phyloP scores from a whole-genome alignment of 2,329 filamentous ascomycete species.

The Tolypocladium inflatum region DNA sequence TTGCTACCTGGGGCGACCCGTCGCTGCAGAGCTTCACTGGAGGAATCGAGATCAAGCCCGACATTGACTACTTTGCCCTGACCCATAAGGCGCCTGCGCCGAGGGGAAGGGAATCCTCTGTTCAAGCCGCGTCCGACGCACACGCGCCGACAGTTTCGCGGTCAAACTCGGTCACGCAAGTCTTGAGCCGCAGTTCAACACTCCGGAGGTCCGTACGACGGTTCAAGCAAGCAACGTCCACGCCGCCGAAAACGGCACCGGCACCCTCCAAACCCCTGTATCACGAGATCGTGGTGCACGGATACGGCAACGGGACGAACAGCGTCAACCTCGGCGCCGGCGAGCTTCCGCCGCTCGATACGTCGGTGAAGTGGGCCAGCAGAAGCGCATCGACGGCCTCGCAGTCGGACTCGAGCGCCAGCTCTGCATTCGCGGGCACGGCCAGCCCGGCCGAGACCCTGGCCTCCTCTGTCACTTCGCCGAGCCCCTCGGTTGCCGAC shows the following conservation, averaged over 20 bases:
- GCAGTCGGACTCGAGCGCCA: slow-evolving; percentile 11
- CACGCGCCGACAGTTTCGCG: slow-evolving; percentile 9
- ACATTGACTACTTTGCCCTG: slow-evolving; percentile 45
- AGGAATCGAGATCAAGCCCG: slow-evolving; percentile 39
- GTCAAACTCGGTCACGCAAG: slow-evolving; percentile 19
- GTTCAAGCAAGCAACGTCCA: slow-evolving; percentile 14
- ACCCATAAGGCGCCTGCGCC: slow-evolving; percentile 20
- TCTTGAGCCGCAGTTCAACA: slow-evolving; percentile 21
- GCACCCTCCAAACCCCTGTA: slow-evolving; percentile 17
- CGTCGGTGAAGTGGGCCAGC: slow-evolving; percentile 8
- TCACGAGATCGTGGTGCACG: slow-evolving; percentile 42
- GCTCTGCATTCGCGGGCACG: slow-evolving; percentile 16
- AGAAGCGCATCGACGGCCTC: slow-evolving; percentile 17
- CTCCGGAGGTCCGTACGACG: slow-evolving; percentile 23
- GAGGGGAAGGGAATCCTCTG: slow-evolving; percentile 5
- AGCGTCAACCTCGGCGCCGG: slow-evolving; percentile 16
- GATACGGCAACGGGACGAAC: slow-evolving; percentile 45
- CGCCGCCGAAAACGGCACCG: slow-evolving; percentile 7
- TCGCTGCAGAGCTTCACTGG: slow-evolving; percentile 1
- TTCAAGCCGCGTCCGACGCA: background rate
- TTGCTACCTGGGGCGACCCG: slow-evolving; percentile 6
- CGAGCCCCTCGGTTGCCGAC: slow-evolving; percentile 8
- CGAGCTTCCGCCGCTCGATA: slow-evolving; percentile 1
- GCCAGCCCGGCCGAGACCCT: slow-evolving; percentile 14
- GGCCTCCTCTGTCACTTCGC: slow-evolving; percentile 15